Evolutionary conservation across 1,284 basidiomycete genomes (phyloP), one percentile per base, ranked within the genome.

Genomic region (Marasmius tenuissimus): DNA sequence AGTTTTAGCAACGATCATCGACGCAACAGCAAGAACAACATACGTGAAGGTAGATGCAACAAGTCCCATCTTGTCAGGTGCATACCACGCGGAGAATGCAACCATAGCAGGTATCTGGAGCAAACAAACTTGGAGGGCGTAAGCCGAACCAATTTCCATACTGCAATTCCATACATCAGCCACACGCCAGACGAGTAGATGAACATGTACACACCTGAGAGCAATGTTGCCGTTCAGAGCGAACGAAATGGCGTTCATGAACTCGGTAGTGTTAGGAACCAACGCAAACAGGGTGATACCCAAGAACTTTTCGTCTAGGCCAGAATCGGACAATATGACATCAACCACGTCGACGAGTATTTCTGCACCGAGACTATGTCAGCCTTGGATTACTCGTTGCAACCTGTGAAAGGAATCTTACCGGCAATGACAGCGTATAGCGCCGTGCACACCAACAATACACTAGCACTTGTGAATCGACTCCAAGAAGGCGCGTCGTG

Each of bases 221-320:
- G 97, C 95, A 67, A 99, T 99, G 74, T 99, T 99, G 14, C 93
- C 97, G 70, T 97, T 93, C 68, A 99, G 78, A 16, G 97, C 97
- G 71, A 99, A 99, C n/a, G 95, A 97, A 71, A 99, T 97, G 60
- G 97, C 97, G 73, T 99, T 99, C 97, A 99, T 98, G 74, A 99
- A 99, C 77, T 99, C 97, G 20, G 97, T 99, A 16, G 96, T 98
- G 75, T 99, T 99, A 10, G 97, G 97, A 0, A 99, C 96, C 38
- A 99, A 85, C 1, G 97, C 97, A 70, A 99, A 99, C 9, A 99
- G 83, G 0, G 96, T 98, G 61, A 99, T 85, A 51, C 97, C 97
- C 37, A 99, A 83, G 81, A 99, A 97, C 74, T 99, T 99, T 73
- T 99, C 97, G 65, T 97, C 94, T 42, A 99, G 93, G 0, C 94